Percentiles rank a stretch among this genome's conserved stretches.
Conservation (phyloP, 768 basidiomycete species). For the Lactarius deliciosus region DNA sequence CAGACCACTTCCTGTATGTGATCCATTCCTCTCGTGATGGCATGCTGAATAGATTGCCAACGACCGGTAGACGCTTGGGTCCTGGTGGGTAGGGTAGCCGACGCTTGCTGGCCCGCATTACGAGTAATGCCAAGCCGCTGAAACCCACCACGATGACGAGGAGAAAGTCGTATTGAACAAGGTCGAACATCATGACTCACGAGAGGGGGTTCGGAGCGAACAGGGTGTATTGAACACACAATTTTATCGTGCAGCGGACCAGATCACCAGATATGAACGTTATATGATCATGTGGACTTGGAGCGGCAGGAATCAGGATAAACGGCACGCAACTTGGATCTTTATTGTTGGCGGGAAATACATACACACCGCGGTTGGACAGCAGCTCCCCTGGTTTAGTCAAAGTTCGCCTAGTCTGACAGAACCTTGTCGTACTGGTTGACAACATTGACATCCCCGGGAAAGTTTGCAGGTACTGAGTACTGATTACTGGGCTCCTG, state of each 20-base stretch:
- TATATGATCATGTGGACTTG: no score
- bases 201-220: neutral
- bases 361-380: no score
- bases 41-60: neutral
- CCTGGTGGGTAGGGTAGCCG: slow-evolving; percentile 1
- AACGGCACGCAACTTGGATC: no score
- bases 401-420: no score
- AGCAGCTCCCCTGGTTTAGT: no score
- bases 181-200: no score
- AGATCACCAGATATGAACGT: neutral
- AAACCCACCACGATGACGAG: neutral
- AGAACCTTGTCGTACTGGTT: no score
- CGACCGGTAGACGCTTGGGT: neutral
- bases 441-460: no score
- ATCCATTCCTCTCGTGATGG: neutral
- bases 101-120: neutral
- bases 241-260: neutral
- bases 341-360: no score
- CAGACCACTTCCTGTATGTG: neutral
- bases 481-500: no score
- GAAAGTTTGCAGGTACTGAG: no score
- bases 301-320: no score
- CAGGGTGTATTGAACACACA: neutral
- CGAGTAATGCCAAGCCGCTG: neutral
- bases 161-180: neutral